Conservation (phyloP, 768 basidiomycete species). For the Naematelia aurantialba region DNA sequence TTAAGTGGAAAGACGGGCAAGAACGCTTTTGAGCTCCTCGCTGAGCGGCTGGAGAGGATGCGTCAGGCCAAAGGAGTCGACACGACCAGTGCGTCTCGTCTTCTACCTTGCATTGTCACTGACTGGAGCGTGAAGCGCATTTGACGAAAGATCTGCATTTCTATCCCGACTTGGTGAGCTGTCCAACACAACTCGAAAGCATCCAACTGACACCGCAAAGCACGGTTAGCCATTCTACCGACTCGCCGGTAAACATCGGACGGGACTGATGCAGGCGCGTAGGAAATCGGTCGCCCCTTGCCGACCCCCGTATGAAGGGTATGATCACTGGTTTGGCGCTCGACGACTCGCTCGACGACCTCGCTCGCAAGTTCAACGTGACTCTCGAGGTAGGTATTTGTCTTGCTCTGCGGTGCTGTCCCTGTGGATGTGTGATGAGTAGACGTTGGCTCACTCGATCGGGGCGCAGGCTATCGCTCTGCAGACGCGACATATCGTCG, state of each 20-base stretch:
- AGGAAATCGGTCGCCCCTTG: slow-evolving; percentile 89
- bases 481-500: slow-evolving; percentile 90
- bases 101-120: neutral
- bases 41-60: slow-evolving; percentile 67
- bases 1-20: slow-evolving; percentile 57
- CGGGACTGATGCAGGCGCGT: too few relatives aligned
- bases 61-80: slow-evolving; percentile 58
- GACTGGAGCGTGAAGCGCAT: slow-evolving; percentile 55
- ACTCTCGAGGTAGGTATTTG: slow-evolving; percentile 62
- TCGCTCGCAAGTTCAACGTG: slow-evolving; percentile 84
- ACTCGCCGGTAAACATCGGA: too few relatives aligned
- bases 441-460: slow-evolving; percentile 1
- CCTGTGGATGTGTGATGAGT: slow-evolving; percentile 2
- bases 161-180: slow-evolving; percentile 74
- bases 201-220: too few relatives aligned
- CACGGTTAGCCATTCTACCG: too few relatives aligned
- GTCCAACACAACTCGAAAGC: neutral
- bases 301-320: slow-evolving; percentile 91
- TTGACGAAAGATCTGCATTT: slow-evolving; percentile 85
- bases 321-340: slow-evolving; percentile 82
- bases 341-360: slow-evolving; percentile 69
- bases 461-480: slow-evolving; percentile 71
- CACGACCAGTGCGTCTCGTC: slow-evolving; percentile 55
- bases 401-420: neutral
- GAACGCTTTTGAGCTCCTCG: slow-evolving; percentile 58